Evolutionary conservation across 2,329 filamentous ascomycete species (phyloP).

Genomic region (Calonectria honghensis): DNA sequence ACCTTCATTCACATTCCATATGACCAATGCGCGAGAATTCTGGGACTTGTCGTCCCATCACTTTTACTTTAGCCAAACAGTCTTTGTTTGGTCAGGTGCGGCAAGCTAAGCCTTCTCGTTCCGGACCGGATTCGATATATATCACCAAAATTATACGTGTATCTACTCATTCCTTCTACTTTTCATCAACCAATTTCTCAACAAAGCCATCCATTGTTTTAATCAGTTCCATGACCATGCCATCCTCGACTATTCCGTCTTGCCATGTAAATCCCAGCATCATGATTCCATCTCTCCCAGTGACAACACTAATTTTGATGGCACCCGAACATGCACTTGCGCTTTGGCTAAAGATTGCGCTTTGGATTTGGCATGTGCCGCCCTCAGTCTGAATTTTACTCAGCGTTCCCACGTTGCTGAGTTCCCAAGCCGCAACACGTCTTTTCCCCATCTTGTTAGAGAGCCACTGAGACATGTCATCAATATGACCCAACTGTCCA

Average conservation of each 20-base stretch:
- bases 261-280: slow-evolving; percentile 30
- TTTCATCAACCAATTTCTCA: not conserved
- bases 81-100: no score
- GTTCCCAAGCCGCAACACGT: slow-evolving; percentile 28
- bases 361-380: not conserved
- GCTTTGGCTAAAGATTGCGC: slow-evolving; percentile 28
- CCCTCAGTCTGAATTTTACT: no score
- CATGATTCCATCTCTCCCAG: slow-evolving; percentile 23
- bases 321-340: slow-evolving; percentile 34
- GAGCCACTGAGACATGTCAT: slow-evolving; percentile 24
- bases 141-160: no score
- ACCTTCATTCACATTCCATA: no score
- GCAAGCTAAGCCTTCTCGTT: not conserved
- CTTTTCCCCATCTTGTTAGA: slow-evolving; percentile 23
- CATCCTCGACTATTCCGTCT: slow-evolving; percentile 9
- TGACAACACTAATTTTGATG: slow-evolving; percentile 25
- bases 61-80: no score
- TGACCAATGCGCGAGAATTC: no score
- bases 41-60: no score
- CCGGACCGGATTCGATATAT: not conserved
- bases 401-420: slow-evolving; percentile 25
- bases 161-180: no score
- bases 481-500: not conserved
- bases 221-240: not conserved
- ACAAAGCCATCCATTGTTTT: not conserved